A percentile compares a stretch with the other conserved stretches of the same genome.
Evolutionary conservation across 257 asterid species (phyloP).

Genomic region (Schizonepeta tenuifolia): DNA sequence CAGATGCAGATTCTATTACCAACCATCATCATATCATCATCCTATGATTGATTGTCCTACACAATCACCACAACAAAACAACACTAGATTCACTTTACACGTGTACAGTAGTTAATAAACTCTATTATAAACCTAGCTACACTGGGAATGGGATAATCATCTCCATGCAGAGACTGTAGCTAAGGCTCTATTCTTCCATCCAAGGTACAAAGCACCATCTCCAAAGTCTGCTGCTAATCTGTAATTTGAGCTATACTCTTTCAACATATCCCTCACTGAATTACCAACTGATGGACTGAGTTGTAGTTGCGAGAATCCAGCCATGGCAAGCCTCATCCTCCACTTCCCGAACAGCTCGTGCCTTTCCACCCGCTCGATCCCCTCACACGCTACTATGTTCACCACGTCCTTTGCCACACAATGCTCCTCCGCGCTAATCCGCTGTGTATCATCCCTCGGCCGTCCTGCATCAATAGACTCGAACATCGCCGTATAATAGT

Average conservation of each 20-base stretch:
- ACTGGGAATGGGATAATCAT: slow-evolving; percentile 16
- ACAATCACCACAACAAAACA: not conserved
- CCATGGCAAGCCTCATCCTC: slow-evolving; percentile 74
- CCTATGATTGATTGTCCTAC: not conserved
- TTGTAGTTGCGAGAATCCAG: slow-evolving; percentile 64
- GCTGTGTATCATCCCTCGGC: slow-evolving; percentile 65
- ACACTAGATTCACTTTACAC: slow-evolving; percentile 35
- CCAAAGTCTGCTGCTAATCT: slow-evolving; percentile 49
- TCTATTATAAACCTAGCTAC: not conserved
- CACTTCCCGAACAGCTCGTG: slow-evolving; percentile 91
- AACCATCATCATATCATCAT: no score
- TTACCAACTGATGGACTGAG: slow-evolving; percentile 64
- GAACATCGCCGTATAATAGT: slow-evolving; percentile 86
- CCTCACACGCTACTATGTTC: slow-evolving; percentile 89
- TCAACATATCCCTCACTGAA: slow-evolving; percentile 57
- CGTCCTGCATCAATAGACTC: slow-evolving; percentile 82
- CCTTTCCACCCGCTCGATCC: slow-evolving; percentile 78
- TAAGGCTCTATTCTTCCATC: slow-evolving; percentile 81
- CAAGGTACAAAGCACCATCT: slow-evolving; percentile 73
- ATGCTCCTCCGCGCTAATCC: slow-evolving; percentile 81
- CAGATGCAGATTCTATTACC: not conserved
- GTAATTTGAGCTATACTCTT: slow-evolving; percentile 64
- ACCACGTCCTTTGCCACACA: slow-evolving; percentile 86
- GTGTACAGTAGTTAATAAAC: not conserved
- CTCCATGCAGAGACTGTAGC: slow-evolving; percentile 86